Conservation (phyloP, 2,329 filamentous ascomycete genomes). For the Madurella mycetomatis region DNA sequence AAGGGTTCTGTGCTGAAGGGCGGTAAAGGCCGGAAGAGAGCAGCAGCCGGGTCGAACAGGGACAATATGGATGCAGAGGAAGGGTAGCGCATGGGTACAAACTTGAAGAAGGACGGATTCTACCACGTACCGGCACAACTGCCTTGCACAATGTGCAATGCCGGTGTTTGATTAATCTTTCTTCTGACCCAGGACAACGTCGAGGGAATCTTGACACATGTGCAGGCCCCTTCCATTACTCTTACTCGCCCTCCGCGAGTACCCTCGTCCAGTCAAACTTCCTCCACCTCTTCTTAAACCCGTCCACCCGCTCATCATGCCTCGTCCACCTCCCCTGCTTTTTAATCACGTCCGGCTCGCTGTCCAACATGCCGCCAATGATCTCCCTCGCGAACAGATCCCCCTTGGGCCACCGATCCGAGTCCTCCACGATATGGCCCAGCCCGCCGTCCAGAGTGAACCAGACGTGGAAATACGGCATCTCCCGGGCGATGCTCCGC, state of each 20-base stretch:
- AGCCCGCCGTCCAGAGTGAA: slow-evolving; percentile 88
- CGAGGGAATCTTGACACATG: not conserved
- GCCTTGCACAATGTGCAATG: too few relatives aligned
- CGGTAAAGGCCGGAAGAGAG: slow-evolving; percentile 34
- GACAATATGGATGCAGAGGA: slow-evolving; percentile 75
- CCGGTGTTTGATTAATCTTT: too few relatives aligned
- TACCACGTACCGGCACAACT: too few relatives aligned
- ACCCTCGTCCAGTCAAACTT: slow-evolving; percentile 85
- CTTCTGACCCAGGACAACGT: too few relatives aligned
- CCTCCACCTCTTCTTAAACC: slow-evolving; percentile 79
- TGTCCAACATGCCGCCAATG: slow-evolving; percentile 86
- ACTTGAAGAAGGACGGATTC: not conserved
- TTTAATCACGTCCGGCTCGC: slow-evolving; percentile 77
- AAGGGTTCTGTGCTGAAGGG: slow-evolving; percentile 46
- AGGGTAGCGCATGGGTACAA: slow-evolving; percentile 43
- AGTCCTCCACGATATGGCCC: slow-evolving; percentile 88
- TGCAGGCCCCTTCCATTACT: not conserved
- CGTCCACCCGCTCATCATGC: slow-evolving; percentile 65
- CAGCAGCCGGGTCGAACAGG: slow-evolving; percentile 36
- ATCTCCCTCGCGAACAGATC: slow-evolving; percentile 92
- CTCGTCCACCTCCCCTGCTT: slow-evolving; percentile 81
- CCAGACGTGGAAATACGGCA: slow-evolving; percentile 98
- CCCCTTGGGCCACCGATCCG: slow-evolving; percentile 77
- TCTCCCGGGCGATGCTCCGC: slow-evolving; percentile 80
- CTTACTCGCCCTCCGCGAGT: slow-evolving; percentile 38